Evolutionary conservation across 108 stramenopile species (phyloP).

Genomic region (Nannochloropsis salina): DNA sequence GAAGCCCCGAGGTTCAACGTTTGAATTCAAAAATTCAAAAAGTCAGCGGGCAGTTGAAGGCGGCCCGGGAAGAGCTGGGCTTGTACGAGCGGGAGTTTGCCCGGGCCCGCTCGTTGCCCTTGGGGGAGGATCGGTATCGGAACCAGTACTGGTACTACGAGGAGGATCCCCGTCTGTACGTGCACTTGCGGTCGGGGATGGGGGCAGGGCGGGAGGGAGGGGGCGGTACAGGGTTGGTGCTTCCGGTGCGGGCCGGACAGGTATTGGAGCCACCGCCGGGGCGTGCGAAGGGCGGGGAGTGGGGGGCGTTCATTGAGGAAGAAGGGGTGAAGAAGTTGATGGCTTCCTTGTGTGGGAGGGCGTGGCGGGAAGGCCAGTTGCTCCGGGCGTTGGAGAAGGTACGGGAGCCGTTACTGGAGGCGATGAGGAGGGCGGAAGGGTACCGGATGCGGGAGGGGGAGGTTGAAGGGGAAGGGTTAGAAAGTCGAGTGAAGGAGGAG

Average conservation of each 20-base stretch:
- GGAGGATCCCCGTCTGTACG: background rate
- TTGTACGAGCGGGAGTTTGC: background rate
- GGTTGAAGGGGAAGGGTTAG: background rate
- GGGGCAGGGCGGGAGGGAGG: background rate
- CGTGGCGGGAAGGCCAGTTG: background rate
- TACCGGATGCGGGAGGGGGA: background rate
- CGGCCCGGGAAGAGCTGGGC: background rate
- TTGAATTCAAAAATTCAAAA: constrained; percentile 1
- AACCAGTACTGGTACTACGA: background rate
- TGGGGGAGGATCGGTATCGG: background rate
- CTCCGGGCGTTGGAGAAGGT: background rate
- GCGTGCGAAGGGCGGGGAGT: background rate
- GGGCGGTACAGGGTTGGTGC: background rate
- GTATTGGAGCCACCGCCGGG: background rate
- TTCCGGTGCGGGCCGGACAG: background rate
- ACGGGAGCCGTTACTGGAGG: background rate
- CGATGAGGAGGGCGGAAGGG: background rate
- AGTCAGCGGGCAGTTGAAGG: background rate
- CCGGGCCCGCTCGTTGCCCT: background rate
- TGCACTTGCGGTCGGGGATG: background rate
- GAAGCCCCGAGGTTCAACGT: background rate
- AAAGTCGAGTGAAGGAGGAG: background rate
- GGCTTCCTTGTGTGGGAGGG: background rate
- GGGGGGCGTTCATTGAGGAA: background rate
- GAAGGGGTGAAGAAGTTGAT: background rate